Evolutionary conservation across 192 early-diverging fungal genomes (phyloP), one percentile per base, ranked within the genome.

Genomic region (Backusella macrospora): DNA sequence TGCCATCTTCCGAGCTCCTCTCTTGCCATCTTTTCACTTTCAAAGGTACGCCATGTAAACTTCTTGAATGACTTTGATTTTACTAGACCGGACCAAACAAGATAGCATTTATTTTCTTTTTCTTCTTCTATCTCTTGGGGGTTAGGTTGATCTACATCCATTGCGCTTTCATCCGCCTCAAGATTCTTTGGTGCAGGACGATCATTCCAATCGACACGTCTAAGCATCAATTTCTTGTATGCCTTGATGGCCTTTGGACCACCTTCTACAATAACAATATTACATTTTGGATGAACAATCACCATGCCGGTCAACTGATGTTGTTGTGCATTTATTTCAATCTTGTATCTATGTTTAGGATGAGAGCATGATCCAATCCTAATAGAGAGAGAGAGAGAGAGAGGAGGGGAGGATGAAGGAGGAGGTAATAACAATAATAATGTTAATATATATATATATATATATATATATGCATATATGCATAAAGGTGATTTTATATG

Each of bases 191-290:
- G 75, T 15, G 82, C 73, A 68, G 85, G 85, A 47, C 82, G 75
- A 52, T 87, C 89, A 38, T 85, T 83, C 98, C 98, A 99, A 78
- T 99, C 90, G 73, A 99, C 98, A 18, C 98, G 87, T 37, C 93
- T 80, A 13, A 98, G 85, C 98, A 99, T 96, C 23, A 99, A 83
- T 73, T 97, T 96, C 80, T 98, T 99, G 86, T 96, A 99, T 40
- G 89, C 87, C 73, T 94, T 94, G 74, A 98, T 86, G 2, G 87
- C 89, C 76, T 97, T 95, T 13, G 89, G 91, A 4, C 96, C 93
- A 1, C 98, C 98, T 82, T 99, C 98, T 5, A 96, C 96, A 52
- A 97, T 82, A 5, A 99, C 94, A 62, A 98, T 68, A 73, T 86
- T 88, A 78, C 90, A 87, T 5, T 88, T 91, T 2, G 90, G 87